Evolutionary conservation across 2,329 filamentous ascomycete genomes (phyloP), one percentile per base, ranked within the genome.

Genomic region (Cercospora nicotianae): DNA sequence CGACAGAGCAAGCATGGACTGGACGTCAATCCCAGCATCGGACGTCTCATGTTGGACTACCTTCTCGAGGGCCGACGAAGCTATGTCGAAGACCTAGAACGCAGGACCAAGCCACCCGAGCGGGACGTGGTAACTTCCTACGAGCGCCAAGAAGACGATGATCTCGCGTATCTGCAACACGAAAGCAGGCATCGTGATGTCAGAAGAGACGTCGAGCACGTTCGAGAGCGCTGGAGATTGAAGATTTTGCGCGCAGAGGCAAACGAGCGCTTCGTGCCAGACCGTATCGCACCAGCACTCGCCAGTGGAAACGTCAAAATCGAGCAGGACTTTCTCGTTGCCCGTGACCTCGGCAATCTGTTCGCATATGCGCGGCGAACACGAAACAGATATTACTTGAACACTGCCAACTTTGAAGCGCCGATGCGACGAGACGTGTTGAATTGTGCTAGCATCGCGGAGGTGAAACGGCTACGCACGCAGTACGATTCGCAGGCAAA

Each of bases 21-120:
- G 16, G 69, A 70, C 36, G 30, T 62, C 16, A 58, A 65, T 9
- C 66, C 69, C 2, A 26, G 66, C 13, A 55, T 73, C 13, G 68
- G 69, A 3, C 68, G 68, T 12, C 64, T 73, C 7, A 68, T 74
- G 64, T 66, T 74, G n/a, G 71, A 73, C 28, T 73, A 73, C 51
- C 45, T 73, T 16, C 70, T 72, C 28, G 64, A 66, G 20, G 69
- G 67, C 4, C 66, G 60, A 18, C 64, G 70, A 16, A 72, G 69
- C 45, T 60, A 67, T 28, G 53, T 71, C 7, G 61, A 65, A 26
- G 72, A 74, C 26, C 61, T 66, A 2, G 55, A 68, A 26, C 26
- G 59, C 28, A 58, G 28, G 3, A 3, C 51, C 42, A 30, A n/a
- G 39, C 60, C 20, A 10, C 20, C 64, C 36, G 30, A 69, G 9